Evolutionary conservation across 108 stramenopile genomes (phyloP), one percentile per base, ranked within the genome.

Genomic region (Cylindrotheca fusiformis): DNA sequence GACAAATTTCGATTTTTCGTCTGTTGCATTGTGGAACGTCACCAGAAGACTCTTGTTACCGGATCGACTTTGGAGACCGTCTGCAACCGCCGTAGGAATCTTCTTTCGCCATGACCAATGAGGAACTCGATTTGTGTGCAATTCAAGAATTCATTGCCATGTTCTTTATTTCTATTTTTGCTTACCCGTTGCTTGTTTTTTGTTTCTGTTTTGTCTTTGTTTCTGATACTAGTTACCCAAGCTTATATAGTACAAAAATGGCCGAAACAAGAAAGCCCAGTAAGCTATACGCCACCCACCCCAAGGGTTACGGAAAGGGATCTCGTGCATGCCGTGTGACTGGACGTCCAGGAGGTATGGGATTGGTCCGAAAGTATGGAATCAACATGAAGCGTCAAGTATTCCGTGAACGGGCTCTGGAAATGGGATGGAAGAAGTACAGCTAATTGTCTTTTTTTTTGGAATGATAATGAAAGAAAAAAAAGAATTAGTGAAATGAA

Each of bases 321-420:
- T 88, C 87, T 31, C 85, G 93, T 56, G 77, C 76, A 56, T 94
- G 93, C 83, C 87, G 86, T n/a, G 87, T 91, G 32, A 87, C 93
- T 60, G 93, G 93, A 71, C 93, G 93, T 67, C 73, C 77, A 67
- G 93, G 93, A 66, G 93, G 93, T 74, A 84, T 67, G 65, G 93
- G 93, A 76, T 80, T 94, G 26, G 83, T 94, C 72, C 85, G 93
- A 63, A 91, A 94, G 67, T 94, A 91, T 61, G 93, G 93, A 46
- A 94, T 94, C 67, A 77, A 94, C 72, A 94, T 94, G 93, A 94
- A 94, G 86, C 85, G 93, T 76, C 93, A 94, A 72, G 75, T 77
- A 17, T 94, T 94, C 78, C 83, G 93, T 67, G 93, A 94, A 55
- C 86, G 85, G 32, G 93, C 93, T 2, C 45, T 74, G 46, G 89